A percentile compares a stretch with the other conserved stretches of the same genome.
Conservation (phyloP, 2,329 filamentous ascomycete species). For the Colletotrichum orbiculare region DNA sequence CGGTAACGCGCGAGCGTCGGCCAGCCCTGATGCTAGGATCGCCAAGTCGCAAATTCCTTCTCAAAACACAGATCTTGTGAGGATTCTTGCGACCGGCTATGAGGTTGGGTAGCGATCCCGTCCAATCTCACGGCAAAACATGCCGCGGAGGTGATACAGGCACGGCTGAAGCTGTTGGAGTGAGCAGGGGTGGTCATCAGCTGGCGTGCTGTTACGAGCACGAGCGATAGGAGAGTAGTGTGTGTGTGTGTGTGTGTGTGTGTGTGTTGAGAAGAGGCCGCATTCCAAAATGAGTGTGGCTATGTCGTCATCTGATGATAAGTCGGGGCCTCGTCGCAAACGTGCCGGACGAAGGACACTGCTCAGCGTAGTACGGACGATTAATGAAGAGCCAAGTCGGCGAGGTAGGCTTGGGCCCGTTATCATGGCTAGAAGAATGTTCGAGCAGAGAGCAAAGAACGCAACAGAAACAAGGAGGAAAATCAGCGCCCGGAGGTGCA, state of each 20-base stretch:
- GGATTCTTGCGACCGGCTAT: neutral
- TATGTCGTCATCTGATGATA: too few species aligned
- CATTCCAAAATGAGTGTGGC: too few species aligned
- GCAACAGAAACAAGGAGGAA: neutral
- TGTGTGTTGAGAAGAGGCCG: too few species aligned
- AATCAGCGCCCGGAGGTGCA: neutral
- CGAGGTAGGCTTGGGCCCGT: slow-evolving; percentile 4
- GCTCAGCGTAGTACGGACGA: too few species aligned
- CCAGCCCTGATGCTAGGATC: slow-evolving; percentile 1
- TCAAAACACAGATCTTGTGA: neutral
- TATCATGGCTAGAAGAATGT: neutral
- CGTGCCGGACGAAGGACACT: too few species aligned
- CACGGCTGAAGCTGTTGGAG: neutral
- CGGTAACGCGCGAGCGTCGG: neutral
- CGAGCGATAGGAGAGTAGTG: too few species aligned
- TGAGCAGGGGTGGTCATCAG: neutral
- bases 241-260: too few species aligned
- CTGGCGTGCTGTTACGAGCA: neutral
- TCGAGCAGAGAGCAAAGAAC: neutral
- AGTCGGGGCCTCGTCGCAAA: too few species aligned
- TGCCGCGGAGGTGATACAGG: slow-evolving; percentile 26
- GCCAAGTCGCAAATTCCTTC: neutral
- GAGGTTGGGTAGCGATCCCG: neutral
- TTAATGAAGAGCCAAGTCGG: neutral
- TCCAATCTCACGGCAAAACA: slow-evolving; percentile 20